Evolutionary conservation across 2,329 filamentous ascomycete species (phyloP), one percentile per base, ranked within the genome.

Genomic region (Exophiala aquamarina): DNA sequence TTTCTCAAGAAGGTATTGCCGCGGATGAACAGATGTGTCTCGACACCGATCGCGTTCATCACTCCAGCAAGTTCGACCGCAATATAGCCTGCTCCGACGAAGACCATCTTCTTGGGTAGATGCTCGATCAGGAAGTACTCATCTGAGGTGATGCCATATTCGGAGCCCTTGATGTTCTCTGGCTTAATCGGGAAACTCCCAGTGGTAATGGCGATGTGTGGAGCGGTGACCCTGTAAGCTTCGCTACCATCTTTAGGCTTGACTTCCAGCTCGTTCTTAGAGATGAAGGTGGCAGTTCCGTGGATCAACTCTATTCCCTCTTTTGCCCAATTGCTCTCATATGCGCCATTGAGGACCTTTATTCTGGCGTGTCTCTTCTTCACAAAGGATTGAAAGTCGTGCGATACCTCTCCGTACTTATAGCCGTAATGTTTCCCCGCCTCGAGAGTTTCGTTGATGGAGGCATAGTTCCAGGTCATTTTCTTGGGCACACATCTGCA

Each of bases 401-500:
- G 66, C 4, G 65, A 62, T 29, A 70, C 61, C 13, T 69, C 57
- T 7, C 71, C 69, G 28, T 74, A 68, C 15, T 69, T 66, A 54
- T 73, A 77, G 37, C 73, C 73, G 60, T 77, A 77, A 57, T 71
- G 62, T 46, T 66, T 66, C 45, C 66, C 71, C 7, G 69, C 61
- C 33, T 72, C 66, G 7, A 77, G 59, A n/a, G 65, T 66, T 59
- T 76, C 74, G 39, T 70, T 68, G 50, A 77, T 67, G 20, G 71
- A 70, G 4, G 73, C 71, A 49, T 74, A 73, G 59, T 76, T 75
- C 71, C 70, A 76, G 36, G 73, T 75, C 66, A 76, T 74, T 52
- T 76, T 77, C 61, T 77, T 77, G 20, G 74, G 74, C 5, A 76
- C 70, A 52, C 73, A 77, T 46, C 75, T 75, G 44, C 23, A 13